Conservation (phyloP, 2,329 filamentous ascomycete genomes). For the Neocatenulostroma microsporum region DNA sequence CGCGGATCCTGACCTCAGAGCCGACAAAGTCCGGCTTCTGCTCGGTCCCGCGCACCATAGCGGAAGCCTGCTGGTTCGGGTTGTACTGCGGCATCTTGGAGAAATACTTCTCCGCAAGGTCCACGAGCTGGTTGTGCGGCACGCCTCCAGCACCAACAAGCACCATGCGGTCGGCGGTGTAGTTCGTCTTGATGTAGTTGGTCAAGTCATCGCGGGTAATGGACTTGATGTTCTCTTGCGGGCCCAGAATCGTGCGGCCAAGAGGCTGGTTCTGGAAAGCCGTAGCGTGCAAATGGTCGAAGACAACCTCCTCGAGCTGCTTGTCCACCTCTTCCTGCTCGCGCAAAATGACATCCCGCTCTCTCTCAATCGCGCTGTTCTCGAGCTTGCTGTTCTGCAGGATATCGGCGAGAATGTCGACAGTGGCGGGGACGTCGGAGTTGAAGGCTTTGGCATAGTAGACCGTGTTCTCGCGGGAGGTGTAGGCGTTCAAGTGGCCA, state of each 20-base stretch:
- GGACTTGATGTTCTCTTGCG: slow-evolving; percentile 95
- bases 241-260: slow-evolving; percentile 94
- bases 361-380: slow-evolving; percentile 82
- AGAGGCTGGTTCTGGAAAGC: slow-evolving; percentile 95
- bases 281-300: slow-evolving; percentile 97
- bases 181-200: slow-evolving; percentile 99
- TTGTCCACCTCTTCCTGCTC: slow-evolving; percentile 99
- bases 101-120: slow-evolving; percentile 96
- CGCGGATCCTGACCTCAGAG: slow-evolving; percentile 89
- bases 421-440: slow-evolving; percentile 87
- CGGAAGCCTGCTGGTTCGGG: slow-evolving; percentile 64
- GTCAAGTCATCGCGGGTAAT: slow-evolving; percentile 85
- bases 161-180: slow-evolving; percentile 99
- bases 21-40: slow-evolving; percentile 90
- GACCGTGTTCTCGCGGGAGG: slow-evolving; percentile 98
- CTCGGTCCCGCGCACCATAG: slow-evolving; percentile 62
- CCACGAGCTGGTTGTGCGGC: slow-evolving; percentile 87
- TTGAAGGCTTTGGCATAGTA: slow-evolving; percentile 99
- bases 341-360: slow-evolving; percentile 96
- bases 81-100: slow-evolving; percentile 66
- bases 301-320: slow-evolving; percentile 98
- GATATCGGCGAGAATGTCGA: slow-evolving; percentile 98
- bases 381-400: slow-evolving; percentile 99
- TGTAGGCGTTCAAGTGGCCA: slow-evolving; percentile 98
- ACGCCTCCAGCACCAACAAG: slow-evolving; percentile 92